Base-by-base conservation (phyloP, 352 stramenopile genomes). In the Globisporangium cederbergense region DNA sequence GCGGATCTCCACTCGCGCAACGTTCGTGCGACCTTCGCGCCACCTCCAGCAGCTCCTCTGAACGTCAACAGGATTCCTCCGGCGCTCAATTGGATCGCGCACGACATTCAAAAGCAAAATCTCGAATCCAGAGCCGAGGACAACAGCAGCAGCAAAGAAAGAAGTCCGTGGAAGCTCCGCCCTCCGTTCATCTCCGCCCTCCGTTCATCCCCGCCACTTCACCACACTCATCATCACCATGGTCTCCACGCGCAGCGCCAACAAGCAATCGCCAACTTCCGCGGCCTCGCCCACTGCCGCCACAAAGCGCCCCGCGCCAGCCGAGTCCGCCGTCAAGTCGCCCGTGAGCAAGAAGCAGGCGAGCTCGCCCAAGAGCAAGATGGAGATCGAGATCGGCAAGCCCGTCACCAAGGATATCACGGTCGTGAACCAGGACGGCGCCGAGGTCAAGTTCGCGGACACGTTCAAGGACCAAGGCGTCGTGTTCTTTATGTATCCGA, bases 401-500 rank as follows among this genome's bases (percentile, higher is more conserved):
- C 57, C 56, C 10, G 81, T 88, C 38, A 74, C 58, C 22, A 86
- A 86, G 57, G 75, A 91, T 8, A 79, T 89, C 64, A 87, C 79
- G 65, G 76, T 96, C 30, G 55, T 75, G 34, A 93, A 92, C 73
- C 86, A 96, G 62, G 74, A 92, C 30, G 79, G 72, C 32, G 70
- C 79, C 50, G 64, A 80, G 9, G 75, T 96, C 42, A 64, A 46
- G 28, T 76, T 95, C 40, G 61, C 67, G n/a, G 79, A 91, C 62
- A 76, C 88, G 40, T 91, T 84, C 70, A 88, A 89, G 64, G 81
- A 90, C 28, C 71, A 83, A 13, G 86, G 86, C 49, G 85, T 92
- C 40, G 82, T 96, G 51, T 89, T 96, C 74, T 96, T 96, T 73
- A 94, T 96, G 86, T 96, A 93, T 60, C 88, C 88, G 8, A 75